Base-by-base conservation (phyloP, 2,329 filamentous ascomycete genomes). In the Penicillium decumbens region DNA sequence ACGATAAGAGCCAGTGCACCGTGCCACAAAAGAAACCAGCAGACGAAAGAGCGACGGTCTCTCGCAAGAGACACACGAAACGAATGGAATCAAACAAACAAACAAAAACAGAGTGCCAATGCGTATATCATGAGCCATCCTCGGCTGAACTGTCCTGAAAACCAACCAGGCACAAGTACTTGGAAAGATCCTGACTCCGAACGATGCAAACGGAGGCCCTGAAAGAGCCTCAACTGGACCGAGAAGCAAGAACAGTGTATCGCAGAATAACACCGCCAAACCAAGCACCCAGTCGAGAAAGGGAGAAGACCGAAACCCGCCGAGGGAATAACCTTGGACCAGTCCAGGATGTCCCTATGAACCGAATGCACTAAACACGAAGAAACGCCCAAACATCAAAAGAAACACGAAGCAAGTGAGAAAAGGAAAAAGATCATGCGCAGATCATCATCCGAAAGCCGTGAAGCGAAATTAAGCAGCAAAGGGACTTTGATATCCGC, bases 401-500 rank as follows among this genome's bases (percentile, higher is more conserved):
- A 45, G 24, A 51, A 43, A 43, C 24, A 49, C 40, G 20, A 29
- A 43, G 33, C 32, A 44, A 41, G 29, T 35, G 41, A n/a, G 37
- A 24, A 28, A 9, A 6, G 18, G 9, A 43, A 47, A 55, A 41
- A 29, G 29, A 48, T 50, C 47, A 50, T 30, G 42, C 33, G 50
- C 47, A 55, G 43, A 58, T 54, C 50, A 58, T 47, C 23, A 46
- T 38, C 41, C 45, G 23, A 23, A 41, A 54, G 23, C 32, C 40
- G 43, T 42, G 28, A 43, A 35, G 4, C 33, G 18, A 33, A 47
- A 37, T 47, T 35, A 54, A 43, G 30, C 46, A 30, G 42, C 53
- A 46, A 53, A 57, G 12, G 64, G 66, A 49, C 68, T 71, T 40
- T 67, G 67, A 20, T 70, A 60, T 20, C 62, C 61, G 45, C 55